phyloP scores from a whole-genome alignment of 1,284 basidiomycete species.

The Pseudozyma flocculosa region DNA sequence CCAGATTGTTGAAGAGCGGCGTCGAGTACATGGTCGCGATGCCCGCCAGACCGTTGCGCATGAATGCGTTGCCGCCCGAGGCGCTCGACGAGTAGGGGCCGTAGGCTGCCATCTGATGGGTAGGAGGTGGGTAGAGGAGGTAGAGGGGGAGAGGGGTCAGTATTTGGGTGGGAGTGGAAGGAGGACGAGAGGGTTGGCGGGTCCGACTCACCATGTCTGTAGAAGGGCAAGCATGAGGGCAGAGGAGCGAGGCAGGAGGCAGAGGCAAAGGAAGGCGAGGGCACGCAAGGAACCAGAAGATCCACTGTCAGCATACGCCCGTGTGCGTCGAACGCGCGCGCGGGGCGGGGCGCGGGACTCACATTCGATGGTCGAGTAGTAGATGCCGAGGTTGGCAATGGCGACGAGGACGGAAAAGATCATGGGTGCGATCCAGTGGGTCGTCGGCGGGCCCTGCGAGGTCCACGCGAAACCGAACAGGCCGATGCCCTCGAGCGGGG shows the following conservation, averaged over 20 bases:
- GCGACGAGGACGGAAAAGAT: slow-evolving; percentile 59
- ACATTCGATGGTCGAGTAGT: slow-evolving; percentile 60
- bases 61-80: slow-evolving; percentile 55
- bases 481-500: slow-evolving; percentile 59
- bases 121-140: slow-evolving; percentile 57
- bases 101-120: slow-evolving; percentile 59
- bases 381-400: slow-evolving; percentile 58
- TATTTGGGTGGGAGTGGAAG: too few species aligned
- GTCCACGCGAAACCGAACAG: slow-evolving; percentile 61
- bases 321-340: too few species aligned
- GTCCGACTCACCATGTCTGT: slow-evolving; percentile 21
- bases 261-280: too few species aligned
- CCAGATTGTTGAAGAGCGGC: slow-evolving; percentile 57
- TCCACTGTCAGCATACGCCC: too few species aligned
- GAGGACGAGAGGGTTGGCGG: slow-evolving; percentile 7
- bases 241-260: slow-evolving; percentile 57
- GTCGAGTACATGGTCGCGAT: slow-evolving; percentile 59
- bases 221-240: slow-evolving; percentile 53
- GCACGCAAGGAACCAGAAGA: too few species aligned
- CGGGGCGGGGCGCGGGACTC: too few species aligned
- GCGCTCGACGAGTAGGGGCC: slow-evolving; percentile 60
- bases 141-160: too few species aligned
- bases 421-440: slow-evolving; percentile 61
- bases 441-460: slow-evolving; percentile 54
- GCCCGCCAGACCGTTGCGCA: slow-evolving; percentile 59